Conservation (phyloP, 2,329 filamentous ascomycete genomes). For the Rhinocladiella mackenziei region DNA sequence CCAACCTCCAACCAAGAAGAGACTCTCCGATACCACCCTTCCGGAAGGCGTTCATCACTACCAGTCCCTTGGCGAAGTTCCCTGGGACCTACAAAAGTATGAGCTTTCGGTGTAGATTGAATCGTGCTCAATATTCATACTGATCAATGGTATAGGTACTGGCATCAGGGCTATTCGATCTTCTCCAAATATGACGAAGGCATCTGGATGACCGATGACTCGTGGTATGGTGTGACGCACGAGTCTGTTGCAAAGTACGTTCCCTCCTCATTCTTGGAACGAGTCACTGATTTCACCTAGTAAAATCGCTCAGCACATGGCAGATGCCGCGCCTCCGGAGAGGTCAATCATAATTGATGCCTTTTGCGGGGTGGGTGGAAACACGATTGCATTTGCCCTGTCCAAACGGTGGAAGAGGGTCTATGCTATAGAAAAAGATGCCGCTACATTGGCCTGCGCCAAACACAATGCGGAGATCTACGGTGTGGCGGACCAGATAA, state of each 20-base stretch:
- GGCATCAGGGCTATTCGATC: slow-evolving; percentile 79
- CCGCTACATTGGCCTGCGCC: slow-evolving; percentile 76
- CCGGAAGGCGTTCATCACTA: slow-evolving; percentile 73
- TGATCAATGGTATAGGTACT: slow-evolving; percentile 62
- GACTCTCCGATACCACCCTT: slow-evolving; percentile 35
- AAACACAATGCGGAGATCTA: slow-evolving; percentile 89
- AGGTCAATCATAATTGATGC: slow-evolving; percentile 74
- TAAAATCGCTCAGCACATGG: slow-evolving; percentile 71
- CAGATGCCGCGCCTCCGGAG: slow-evolving; percentile 48
- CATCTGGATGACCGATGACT: slow-evolving; percentile 84
- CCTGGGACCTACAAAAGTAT: slow-evolving; percentile 80
- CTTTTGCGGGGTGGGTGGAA: slow-evolving; percentile 89
- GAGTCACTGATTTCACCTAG: slow-evolving; percentile 40
- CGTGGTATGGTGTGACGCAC: slow-evolving; percentile 96
- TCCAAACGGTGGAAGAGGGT: slow-evolving; percentile 75
- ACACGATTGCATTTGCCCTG: slow-evolving; percentile 88
- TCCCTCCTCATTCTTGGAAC: not conserved
- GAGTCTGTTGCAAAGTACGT: slow-evolving; percentile 80
- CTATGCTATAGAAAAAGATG: slow-evolving; percentile 83
- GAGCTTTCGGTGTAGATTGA: slow-evolving; percentile 26
- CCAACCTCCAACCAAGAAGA: slow-evolving; percentile 9
- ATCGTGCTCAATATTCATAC: not conserved
- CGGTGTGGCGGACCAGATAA: slow-evolving; percentile 71
- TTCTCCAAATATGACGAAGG: slow-evolving; percentile 85
- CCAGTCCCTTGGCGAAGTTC: slow-evolving; percentile 64